These are phyloP conservation scores for Halophytophthora polymorphica DNA, from an alignment of 352 stramenopile genomes.

Conservation along the genomic window DNA sequence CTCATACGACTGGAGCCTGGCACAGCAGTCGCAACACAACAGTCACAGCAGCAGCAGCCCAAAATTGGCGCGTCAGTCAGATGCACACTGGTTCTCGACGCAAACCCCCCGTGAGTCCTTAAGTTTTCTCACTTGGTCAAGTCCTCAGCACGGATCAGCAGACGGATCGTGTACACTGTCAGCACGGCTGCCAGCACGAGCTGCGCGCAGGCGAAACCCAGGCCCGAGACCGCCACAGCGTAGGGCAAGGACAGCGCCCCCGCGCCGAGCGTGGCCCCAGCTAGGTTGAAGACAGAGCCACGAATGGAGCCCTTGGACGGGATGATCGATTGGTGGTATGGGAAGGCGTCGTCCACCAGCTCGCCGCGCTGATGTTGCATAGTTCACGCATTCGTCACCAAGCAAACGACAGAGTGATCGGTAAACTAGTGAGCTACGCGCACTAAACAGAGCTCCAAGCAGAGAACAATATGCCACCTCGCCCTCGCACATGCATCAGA, in stretches of 20 bases:
- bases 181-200: conserved; percentile 63
- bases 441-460: background rate
- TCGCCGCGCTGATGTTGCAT: conserved; percentile 36
- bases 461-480: background rate
- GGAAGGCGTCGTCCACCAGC: conserved; percentile 54
- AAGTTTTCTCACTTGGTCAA: conserved; percentile 60
- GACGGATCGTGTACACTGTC: conserved; percentile 80
- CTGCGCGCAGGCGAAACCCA: conserved; percentile 74
- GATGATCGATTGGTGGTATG: conserved; percentile 77
- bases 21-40: conserved; percentile 2
- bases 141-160: conserved; percentile 75
- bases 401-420: background rate
- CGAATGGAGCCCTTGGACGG: conserved; percentile 81
- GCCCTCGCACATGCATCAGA: no score
- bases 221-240: conserved; percentile 71
- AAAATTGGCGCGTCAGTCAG: background rate
- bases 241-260: conserved; percentile 79
- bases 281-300: conserved; percentile 82
- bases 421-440: background rate
- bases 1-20: conserved; percentile 83
- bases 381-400: background rate
- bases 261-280: conserved; percentile 74
- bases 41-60: background rate
- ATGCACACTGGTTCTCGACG: background rate
- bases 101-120: background rate